Evolutionary conservation across 345 rosid species (phyloP).

Genomic region (Syzygium oleosum): DNA sequence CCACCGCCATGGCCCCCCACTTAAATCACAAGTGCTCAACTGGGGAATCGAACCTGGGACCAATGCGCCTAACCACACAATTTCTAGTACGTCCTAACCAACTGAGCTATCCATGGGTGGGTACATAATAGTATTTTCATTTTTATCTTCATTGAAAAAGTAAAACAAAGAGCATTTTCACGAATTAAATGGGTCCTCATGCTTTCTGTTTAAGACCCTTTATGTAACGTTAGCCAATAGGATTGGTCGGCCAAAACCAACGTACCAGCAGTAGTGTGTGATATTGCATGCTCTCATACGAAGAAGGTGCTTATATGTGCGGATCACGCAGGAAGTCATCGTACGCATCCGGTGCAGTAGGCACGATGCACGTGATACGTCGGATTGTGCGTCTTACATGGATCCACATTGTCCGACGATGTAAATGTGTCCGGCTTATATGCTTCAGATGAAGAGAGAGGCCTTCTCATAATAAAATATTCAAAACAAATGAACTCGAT

Average conservation of each 20-base stretch:
- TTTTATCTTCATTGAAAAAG: background rate
- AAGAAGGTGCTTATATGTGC: background rate
- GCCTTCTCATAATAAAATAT: background rate
- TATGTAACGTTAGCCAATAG: background rate
- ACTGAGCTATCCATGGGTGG: too few species aligned
- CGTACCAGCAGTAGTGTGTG: background rate
- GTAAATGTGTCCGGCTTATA: background rate
- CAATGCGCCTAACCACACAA: too few species aligned
- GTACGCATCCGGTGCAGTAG: background rate
- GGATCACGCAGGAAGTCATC: background rate
- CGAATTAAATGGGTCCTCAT: background rate
- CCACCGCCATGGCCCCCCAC: too few species aligned
- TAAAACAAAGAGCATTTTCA: background rate
- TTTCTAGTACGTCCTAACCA: too few species aligned
- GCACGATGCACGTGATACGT: background rate
- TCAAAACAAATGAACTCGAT: background rate
- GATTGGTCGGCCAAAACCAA: background rate
- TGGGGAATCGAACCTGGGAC: too few species aligned
- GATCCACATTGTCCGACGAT: background rate
- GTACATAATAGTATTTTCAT: background rate
- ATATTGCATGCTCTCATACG: background rate
- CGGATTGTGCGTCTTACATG: background rate
- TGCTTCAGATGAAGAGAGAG: background rate
- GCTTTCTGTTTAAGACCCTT: background rate
- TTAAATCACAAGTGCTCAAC: too few species aligned